Base-by-base conservation (phyloP, 257 asterid genomes). In the Solanum bukasovii region DNA sequence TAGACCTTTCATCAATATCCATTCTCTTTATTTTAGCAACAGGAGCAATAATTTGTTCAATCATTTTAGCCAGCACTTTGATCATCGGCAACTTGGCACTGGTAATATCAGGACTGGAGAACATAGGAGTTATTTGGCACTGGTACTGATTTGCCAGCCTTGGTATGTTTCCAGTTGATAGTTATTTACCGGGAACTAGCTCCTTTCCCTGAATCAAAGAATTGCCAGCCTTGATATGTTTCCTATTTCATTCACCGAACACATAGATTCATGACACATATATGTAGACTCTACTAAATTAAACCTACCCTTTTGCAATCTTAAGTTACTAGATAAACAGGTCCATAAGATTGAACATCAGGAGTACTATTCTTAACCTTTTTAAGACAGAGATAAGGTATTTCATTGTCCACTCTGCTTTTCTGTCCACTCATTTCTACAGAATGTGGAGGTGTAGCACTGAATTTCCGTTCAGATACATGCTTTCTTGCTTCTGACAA, bases 311-410 rank as follows among this genome's bases (percentile, higher is more conserved):
- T 63, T 29, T 63, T 13, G 52, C 46, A 84, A 13, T 71, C 38
- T 91, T 92, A 95, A 37, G 98, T 93, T 14, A 96, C 99, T 87
- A 94, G 85, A 87, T 95, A 96, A 91, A 95, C 89, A 86, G 97
- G 98, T 85, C 98, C 97, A 88, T 91, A 94, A 49, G 94, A 90
- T 72, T 89, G 94, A 91, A 89, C 84, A 82, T 75, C 88, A 37
- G 86, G 90, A 89, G 92, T 79, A 13, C 13, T 78, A 52, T 74
- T 87, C 75, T 89, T 89, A 71, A 89, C 84, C 87, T 91, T 88
- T 52, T 91, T 90, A 86, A 96, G 97, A 86, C 93, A 93, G 87
- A 92, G 86, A 83, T 94, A 96, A 2, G 97, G 95, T 83, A 88
- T 90, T 90, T 87, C 92, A 79, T 88, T 92, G 21, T 89, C 94